Conservation (phyloP, 169 alveolate species). For the Perkinsus olseni region DNA sequence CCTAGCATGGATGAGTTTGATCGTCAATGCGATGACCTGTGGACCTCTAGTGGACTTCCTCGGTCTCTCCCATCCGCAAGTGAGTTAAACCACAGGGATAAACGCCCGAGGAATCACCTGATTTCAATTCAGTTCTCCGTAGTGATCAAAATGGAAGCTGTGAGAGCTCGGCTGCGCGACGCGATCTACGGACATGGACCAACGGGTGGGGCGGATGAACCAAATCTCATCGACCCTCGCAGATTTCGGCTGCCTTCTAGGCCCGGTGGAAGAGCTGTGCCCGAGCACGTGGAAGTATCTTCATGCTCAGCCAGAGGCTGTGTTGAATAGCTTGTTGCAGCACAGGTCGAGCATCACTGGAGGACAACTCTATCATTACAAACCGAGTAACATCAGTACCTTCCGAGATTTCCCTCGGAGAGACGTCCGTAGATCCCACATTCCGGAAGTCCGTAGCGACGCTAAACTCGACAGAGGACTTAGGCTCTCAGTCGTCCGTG, state of each 20-base stretch:
- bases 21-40: background rate
- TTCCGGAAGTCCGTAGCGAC: background rate
- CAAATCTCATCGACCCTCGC: too few species aligned
- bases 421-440: background rate
- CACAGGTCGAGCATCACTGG: background rate
- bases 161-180: background rate
- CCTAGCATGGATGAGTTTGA: background rate
- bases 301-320: background rate
- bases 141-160: background rate
- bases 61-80: background rate
- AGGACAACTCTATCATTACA: background rate
- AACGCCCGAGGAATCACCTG: background rate
- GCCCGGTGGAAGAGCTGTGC: background rate
- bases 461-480: background rate
- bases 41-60: background rate
- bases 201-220: background rate
- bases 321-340: background rate
- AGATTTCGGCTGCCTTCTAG: too few species aligned
- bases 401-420: background rate
- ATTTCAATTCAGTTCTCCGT: background rate
- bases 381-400: background rate
- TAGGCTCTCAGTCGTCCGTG: background rate
- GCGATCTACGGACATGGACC: background rate
- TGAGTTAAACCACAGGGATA: background rate
- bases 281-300: background rate